Evolutionary conservation across 805 yeast species (phyloP).

Genomic region (Zygoascus bituminiphila): DNA sequence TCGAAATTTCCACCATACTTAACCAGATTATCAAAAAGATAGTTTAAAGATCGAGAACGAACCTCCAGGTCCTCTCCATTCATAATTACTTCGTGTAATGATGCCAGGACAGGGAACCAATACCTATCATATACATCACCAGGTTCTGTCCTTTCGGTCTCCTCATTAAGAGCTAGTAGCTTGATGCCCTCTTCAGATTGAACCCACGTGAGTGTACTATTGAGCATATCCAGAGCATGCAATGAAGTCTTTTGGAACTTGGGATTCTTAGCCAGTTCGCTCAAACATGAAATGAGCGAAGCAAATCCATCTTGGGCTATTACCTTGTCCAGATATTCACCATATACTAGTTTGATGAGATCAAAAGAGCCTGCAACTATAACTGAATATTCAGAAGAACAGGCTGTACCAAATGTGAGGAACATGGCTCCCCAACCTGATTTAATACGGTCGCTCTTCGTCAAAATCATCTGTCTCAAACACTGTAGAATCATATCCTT

Average conservation of each 20-base stretch:
- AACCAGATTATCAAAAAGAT: conserved; percentile 71
- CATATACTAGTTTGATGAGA: conserved; percentile 53
- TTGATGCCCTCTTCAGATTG: background rate
- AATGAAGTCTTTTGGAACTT: conserved; percentile 72
- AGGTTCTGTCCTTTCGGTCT: conserved; percentile 4
- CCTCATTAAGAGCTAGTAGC: conserved; percentile 22
- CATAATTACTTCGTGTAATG: conserved; percentile 86
- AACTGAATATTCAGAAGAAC: conserved; percentile 39
- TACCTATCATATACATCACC: conserved; percentile 31
- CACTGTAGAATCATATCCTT: conserved; percentile 88
- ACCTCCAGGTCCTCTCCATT: conserved; percentile 91
- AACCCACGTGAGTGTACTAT: conserved; percentile 50
- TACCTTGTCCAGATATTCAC: conserved; percentile 53
- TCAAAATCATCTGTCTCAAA: conserved; percentile 71
- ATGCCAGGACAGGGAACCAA: conserved; percentile 82
- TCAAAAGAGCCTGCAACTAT: conserved; percentile 58
- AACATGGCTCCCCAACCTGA: conserved; percentile 95
- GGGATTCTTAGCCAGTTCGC: conserved; percentile 77
- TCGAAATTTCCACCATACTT: conserved; percentile 74
- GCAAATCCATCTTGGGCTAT: conserved; percentile 58
- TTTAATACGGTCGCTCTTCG: conserved; percentile 63
- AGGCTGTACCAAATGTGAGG: conserved; percentile 67
- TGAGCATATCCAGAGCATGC: conserved; percentile 69
- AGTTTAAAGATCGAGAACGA: conserved; percentile 77
- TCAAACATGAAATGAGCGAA: conserved; percentile 65